These are phyloP conservation scores for Draba incana DNA, from an alignment of 345 rosid genomes.

Conservation along the genomic window DNA sequence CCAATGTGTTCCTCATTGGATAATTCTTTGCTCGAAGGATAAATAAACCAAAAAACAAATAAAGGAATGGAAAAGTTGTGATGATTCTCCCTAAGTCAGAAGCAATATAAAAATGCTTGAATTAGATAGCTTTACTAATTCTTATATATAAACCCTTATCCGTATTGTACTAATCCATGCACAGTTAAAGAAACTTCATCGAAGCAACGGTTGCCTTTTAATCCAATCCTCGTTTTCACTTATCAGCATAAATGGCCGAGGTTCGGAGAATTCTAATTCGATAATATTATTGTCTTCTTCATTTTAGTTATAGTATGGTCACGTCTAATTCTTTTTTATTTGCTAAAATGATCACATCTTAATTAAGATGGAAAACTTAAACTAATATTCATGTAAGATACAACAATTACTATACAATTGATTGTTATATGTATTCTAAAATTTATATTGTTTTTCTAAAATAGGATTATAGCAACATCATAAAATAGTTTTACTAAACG, in stretches of 20 bases:
- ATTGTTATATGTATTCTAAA: too few species aligned
- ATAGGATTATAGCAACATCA: too few species aligned
- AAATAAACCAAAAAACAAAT: background rate
- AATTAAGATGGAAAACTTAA: too few species aligned
- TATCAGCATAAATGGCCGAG: constrained; percentile 21
- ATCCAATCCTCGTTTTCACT: background rate
- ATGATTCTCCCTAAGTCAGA: background rate
- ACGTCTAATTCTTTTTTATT: too few species aligned
- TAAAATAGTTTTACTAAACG: too few species aligned
- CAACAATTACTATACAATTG: too few species aligned
- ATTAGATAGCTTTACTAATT: constrained; percentile 5
- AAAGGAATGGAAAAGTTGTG: too few species aligned
- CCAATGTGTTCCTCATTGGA: constrained; percentile 15
- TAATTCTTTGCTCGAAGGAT: constrained; percentile 32
- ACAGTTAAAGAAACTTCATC: constrained; percentile 1
- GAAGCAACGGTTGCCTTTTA: background rate
- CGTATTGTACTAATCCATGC: constrained; percentile 6
- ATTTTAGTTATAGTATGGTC: too few species aligned
- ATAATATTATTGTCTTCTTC: background rate
- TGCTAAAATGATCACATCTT: too few species aligned
- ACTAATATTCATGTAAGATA: too few species aligned
- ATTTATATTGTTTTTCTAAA: too few species aligned
- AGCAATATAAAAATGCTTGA: constrained; percentile 39
- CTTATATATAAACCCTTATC: constrained; percentile 18
- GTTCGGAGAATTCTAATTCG: background rate